Conservation (phyloP, 1,284 basidiomycete genomes). For the Moesziomyces aphidis region DNA sequence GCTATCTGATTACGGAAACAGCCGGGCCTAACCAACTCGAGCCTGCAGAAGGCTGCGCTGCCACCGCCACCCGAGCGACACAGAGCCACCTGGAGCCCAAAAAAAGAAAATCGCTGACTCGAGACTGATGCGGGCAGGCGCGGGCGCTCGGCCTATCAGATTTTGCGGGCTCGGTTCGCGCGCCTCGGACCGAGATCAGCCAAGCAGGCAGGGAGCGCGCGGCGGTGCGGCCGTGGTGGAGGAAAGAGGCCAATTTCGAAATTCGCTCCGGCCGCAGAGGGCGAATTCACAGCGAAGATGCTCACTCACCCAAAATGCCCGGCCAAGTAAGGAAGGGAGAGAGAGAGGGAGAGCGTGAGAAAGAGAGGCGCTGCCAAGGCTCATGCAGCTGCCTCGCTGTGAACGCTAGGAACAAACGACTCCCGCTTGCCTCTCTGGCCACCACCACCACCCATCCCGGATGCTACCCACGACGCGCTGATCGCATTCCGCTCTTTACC, state of each 20-base stretch:
- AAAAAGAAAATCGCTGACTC: not conserved
- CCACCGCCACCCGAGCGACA: too few species aligned
- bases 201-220: not conserved
- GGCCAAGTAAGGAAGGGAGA: too few species aligned
- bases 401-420: not conserved
- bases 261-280: not conserved
- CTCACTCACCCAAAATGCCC: too few species aligned
- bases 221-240: not conserved
- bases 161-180: not conserved
- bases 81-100: not conserved
- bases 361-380: too few species aligned
- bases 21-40: not conserved
- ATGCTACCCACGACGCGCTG: too few species aligned
- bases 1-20: constrained; percentile 11
- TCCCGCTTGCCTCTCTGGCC: not conserved
- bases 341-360: too few species aligned
- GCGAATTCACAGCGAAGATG: too few species aligned
- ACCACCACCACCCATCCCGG: not conserved
- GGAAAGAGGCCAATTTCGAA: not conserved
- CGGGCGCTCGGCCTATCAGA: too few species aligned
- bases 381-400: not conserved
- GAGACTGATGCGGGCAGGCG: not conserved
- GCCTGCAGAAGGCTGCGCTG: too few species aligned
- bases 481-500: not conserved
- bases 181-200: constrained; percentile 1